Conservation (phyloP, 306 rosid genomes). For the Casuarina equisetifolia region DNA sequence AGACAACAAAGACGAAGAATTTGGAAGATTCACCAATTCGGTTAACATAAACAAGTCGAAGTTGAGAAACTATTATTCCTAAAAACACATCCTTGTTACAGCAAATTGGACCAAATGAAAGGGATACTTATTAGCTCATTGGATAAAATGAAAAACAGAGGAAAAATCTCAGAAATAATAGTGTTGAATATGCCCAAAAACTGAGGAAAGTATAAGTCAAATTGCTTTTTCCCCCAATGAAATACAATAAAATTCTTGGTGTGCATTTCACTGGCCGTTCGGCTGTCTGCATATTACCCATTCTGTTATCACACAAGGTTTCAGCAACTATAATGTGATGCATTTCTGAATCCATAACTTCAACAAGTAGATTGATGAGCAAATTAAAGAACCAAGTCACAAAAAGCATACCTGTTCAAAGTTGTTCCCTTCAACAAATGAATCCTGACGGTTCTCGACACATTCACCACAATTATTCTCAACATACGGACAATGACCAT, state of each 20-base stretch:
- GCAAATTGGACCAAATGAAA: background rate
- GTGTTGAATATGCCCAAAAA: background rate
- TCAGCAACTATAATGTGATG: background rate
- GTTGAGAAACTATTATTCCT: background rate
- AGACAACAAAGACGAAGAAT: background rate
- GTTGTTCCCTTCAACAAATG: slow-evolving; percentile 27
- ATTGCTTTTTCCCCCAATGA: background rate
- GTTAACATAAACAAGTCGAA: background rate
- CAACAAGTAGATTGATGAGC: background rate
- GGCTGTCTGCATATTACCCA: background rate
- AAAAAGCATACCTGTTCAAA: slow-evolving; percentile 39
- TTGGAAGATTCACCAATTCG: background rate
- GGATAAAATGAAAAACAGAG: too few species aligned
- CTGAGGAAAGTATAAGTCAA: background rate
- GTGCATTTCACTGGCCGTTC: slow-evolving; percentile 2
- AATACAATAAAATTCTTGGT: background rate
- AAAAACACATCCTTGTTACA: background rate
- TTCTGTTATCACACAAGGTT: background rate
- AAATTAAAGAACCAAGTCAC: slow-evolving; percentile 1
- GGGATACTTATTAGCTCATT: background rate
- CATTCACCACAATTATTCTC: slow-evolving; percentile 1
- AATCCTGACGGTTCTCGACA: slow-evolving; percentile 10
- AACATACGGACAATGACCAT: background rate
- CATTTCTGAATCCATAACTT: background rate
- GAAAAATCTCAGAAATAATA: background rate